phyloP scores from a whole-genome alignment of 1,284 basidiomycete genomes.

The Pisolithus thermaeus region DNA sequence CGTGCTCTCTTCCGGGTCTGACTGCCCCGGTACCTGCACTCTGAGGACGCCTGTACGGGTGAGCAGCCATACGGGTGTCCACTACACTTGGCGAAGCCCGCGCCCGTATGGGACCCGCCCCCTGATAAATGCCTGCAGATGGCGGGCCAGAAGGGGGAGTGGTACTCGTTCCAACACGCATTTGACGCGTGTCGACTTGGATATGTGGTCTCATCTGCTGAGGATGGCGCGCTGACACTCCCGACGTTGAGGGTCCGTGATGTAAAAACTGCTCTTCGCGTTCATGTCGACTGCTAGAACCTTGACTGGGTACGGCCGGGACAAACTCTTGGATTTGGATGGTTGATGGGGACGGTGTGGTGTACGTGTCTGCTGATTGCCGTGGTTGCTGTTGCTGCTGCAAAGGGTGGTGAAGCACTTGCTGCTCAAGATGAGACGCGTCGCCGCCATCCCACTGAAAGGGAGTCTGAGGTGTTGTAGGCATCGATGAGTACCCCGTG shows the following conservation, averaged over 20 bases:
- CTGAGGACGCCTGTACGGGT: conserved; percentile 31
- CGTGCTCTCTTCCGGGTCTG: conserved; percentile 21
- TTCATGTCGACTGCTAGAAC: conserved; percentile 16
- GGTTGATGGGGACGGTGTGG: conserved; percentile 10
- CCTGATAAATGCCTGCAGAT: conserved; percentile 18
- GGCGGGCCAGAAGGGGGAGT: conserved; percentile 25
- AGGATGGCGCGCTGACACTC: conserved; percentile 11
- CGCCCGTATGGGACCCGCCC: conserved; percentile 21
- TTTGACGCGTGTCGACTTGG: conserved; percentile 28
- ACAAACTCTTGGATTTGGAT: conserved; percentile 22
- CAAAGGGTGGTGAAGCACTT: conserved; percentile 23
- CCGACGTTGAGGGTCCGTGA: conserved; percentile 14
- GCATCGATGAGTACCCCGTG: conserved; percentile 29
- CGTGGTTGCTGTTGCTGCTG: conserved; percentile 22
- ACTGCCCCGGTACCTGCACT: conserved; percentile 22
- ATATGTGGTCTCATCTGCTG: conserved; percentile 28
- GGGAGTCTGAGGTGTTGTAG: conserved; percentile 27
- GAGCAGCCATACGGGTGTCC: conserved; percentile 18
- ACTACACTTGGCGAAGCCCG: conserved; percentile 22
- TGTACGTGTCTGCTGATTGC: conserved; percentile 17
- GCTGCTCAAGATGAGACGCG: conserved; percentile 25
- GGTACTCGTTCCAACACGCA: conserved; percentile 21
- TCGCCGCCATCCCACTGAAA: conserved; percentile 29
- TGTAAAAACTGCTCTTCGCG: conserved; percentile 24
- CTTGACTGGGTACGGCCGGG: conserved; percentile 26